A percentile compares a stretch with the other conserved stretches of the same genome.
These are phyloP conservation scores for Spizellomyces sp. DNA, from an alignment of 192 early-diverging fungal genomes.

Conservation along the genomic window DNA sequence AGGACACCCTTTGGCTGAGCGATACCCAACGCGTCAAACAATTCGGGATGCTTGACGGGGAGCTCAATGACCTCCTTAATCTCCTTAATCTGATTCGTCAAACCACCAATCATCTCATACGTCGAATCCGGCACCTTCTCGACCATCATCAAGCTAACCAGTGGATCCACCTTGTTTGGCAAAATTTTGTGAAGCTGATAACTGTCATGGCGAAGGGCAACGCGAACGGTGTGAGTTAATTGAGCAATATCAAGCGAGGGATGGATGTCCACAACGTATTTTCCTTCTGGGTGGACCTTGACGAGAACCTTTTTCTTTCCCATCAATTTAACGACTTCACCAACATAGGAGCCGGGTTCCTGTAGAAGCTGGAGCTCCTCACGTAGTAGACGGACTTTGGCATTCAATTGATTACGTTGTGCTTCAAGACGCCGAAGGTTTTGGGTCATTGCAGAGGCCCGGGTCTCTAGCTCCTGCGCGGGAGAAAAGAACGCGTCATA, in stretches of 20 bases:
- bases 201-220: constrained; percentile 89
- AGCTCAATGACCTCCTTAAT: constrained; percentile 99
- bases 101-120: constrained; percentile 98
- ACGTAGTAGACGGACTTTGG: constrained; percentile 93
- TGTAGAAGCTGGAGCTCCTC: constrained; percentile 97
- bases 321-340: constrained; percentile 98
- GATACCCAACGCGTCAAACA: constrained; percentile 97
- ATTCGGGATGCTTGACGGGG: constrained; percentile 98
- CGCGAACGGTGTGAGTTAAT: constrained; percentile 90
- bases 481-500: neutral
- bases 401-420: constrained; percentile 95
- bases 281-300: constrained; percentile 93
- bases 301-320: constrained; percentile 87
- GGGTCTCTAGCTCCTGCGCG: constrained; percentile 76
- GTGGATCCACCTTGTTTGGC: constrained; percentile 98
- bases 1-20: constrained; percentile 99
- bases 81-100: constrained; percentile 99
- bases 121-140: constrained; percentile 99
- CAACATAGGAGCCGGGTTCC: constrained; percentile 94
- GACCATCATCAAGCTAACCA: constrained; percentile 99
- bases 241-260: constrained; percentile 86
- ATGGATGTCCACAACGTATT: constrained; percentile 97
- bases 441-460: constrained; percentile 87
- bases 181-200: constrained; percentile 94
- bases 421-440: constrained; percentile 98